A percentile compares a stretch with the other conserved stretches of the same genome.
These are phyloP conservation scores for Lentinus brumalis DNA, from an alignment of 768 basidiomycete genomes.

Conservation along the genomic window DNA sequence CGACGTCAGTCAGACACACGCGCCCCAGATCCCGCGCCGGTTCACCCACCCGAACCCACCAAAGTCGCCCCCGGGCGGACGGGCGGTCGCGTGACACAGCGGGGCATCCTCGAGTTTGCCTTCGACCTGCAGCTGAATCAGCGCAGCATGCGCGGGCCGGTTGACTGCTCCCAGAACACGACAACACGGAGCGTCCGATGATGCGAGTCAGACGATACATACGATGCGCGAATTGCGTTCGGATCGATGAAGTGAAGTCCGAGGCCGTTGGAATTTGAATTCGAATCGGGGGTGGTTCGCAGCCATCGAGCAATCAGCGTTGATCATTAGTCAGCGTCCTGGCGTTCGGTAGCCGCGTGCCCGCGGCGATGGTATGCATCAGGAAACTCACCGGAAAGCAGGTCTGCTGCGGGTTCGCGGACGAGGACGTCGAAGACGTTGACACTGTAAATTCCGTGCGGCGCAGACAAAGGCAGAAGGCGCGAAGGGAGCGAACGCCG, in stretches of 20 bases:
- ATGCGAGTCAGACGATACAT: too few relatives aligned
- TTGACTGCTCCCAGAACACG: conserved; percentile 2
- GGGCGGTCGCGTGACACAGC: not conserved
- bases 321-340: too few relatives aligned
- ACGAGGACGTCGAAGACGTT: conserved; percentile 14
- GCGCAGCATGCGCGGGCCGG: not conserved
- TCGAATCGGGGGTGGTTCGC: not conserved
- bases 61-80: conserved; percentile 1
- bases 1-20: not conserved
- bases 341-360: conserved; percentile 19
- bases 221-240: too few relatives aligned
- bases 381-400: conserved; percentile 10
- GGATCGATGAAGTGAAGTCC: too few relatives aligned
- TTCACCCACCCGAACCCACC: conserved; percentile 20
- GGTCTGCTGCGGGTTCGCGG: conserved; percentile 10
- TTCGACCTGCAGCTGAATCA: conserved; percentile 4
- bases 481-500: not conserved
- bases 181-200: too few relatives aligned
- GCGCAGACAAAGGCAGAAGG: not conserved
- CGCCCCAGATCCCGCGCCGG: conserved; percentile 20
- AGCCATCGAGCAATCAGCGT: not conserved
- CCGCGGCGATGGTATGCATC: not conserved
- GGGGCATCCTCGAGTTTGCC: conserved; percentile 9
- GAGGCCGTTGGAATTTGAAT: not conserved
- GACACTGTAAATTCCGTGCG: conserved; percentile 1